Conservation (phyloP, 805 yeast genomes). For the Scheffersomyces stipitis region DNA sequence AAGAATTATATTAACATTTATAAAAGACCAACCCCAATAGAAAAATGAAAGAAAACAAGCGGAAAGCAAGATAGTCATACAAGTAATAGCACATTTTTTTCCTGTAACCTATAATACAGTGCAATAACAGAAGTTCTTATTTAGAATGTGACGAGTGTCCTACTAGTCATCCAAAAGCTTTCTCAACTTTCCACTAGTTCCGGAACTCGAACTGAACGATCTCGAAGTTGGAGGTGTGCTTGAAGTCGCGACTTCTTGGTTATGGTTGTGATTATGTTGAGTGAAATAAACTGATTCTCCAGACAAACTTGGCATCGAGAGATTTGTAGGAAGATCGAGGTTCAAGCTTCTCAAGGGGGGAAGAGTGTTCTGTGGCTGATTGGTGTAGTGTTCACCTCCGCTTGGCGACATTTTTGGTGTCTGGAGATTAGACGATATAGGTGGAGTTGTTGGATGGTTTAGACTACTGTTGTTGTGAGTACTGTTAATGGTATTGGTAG, state of each 20-base stretch:
- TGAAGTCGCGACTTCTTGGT: conserved; percentile 1
- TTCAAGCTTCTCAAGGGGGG: conserved; percentile 54
- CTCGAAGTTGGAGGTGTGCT: conserved; percentile 16
- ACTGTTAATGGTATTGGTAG: conserved; percentile 19
- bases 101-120: too few species aligned
- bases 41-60: too few species aligned
- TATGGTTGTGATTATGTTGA: conserved; percentile 1
- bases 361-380: conserved; percentile 21
- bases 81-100: too few species aligned
- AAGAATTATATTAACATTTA: too few species aligned
- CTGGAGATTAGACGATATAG: conserved; percentile 8
- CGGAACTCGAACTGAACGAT: conserved; percentile 15
- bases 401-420: conserved; percentile 36
- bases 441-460: conserved; percentile 10
- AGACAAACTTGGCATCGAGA: conserved; percentile 24
- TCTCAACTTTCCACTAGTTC: conserved; percentile 19
- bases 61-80: too few species aligned
- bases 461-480: conserved; percentile 6
- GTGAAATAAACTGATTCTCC: conserved; percentile 7
- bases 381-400: conserved; percentile 6
- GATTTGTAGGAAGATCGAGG: conserved; percentile 48
- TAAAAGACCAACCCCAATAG: too few species aligned
- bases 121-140: too few species aligned
- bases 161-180: conserved; percentile 12
- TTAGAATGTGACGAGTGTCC: conserved; percentile 5